These are phyloP conservation scores for Phytophthora hybrid DNA, from an alignment of 352 stramenopile species.

Conservation along the genomic window DNA sequence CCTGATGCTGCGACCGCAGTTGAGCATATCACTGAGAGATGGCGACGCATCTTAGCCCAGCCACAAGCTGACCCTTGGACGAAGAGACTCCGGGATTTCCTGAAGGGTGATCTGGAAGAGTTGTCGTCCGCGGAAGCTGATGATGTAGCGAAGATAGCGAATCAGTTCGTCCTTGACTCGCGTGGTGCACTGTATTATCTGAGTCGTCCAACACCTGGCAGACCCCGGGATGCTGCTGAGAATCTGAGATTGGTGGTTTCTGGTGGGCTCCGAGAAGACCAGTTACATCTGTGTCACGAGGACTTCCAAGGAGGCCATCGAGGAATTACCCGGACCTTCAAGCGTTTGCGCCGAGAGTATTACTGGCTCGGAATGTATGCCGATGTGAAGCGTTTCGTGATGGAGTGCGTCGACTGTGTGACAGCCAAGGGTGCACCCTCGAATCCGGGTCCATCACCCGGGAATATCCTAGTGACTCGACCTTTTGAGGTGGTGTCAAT, in stretches of 20 bases:
- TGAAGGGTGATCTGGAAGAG: not conserved
- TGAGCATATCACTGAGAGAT: not conserved
- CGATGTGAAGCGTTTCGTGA: not conserved
- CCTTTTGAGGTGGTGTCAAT: constrained; percentile 24
- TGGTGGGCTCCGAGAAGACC: not conserved
- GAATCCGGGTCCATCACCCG: constrained; percentile 4
- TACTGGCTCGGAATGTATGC: not conserved
- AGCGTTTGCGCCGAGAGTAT: not conserved
- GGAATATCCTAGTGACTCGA: constrained; percentile 8
- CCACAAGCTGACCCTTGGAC: not conserved
- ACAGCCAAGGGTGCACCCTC: constrained; percentile 5
- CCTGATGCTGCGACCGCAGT: not conserved
- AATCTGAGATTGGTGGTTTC: not conserved
- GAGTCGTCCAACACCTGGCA: not conserved
- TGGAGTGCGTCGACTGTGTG: not conserved
- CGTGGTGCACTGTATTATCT: not conserved
- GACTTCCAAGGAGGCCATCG: not conserved
- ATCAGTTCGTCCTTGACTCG: not conserved
- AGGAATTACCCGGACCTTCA: not conserved
- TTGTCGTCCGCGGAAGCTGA: not conserved
- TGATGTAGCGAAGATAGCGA: not conserved
- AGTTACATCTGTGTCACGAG: not conserved
- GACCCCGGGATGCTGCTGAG: not conserved
- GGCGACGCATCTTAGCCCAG: not conserved
- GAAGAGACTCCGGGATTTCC: not conserved